Evolutionary conservation across 2,329 filamentous ascomycete species (phyloP), one percentile per base, ranked within the genome.

Genomic region (Paraconiothyrium brasiliense): DNA sequence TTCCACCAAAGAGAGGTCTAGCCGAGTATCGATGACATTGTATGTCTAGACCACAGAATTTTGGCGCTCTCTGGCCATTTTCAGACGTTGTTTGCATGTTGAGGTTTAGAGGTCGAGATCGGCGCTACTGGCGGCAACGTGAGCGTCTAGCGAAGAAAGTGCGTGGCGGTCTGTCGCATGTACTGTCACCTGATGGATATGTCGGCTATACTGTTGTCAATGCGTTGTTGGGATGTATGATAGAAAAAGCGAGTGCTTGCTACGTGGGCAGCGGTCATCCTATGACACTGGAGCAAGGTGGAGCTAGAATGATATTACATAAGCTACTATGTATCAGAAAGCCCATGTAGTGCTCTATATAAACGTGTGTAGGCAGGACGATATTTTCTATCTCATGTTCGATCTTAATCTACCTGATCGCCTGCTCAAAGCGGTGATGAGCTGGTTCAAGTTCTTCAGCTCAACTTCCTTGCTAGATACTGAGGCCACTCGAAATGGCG

Each of bases 121-220:
- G 22, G 50, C 49, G 49, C 49, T 52, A 30, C 20, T 8, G 24
- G 49, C 50, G 50, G 50, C 22, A 41, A 43, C 27, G n/a, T 43
- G 35, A 24, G 50, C 37, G 11, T 54, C 35, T 22, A 34, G 20
- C 20, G 22, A 8, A 30, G 22, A 24, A 27, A 10, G 22, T 4
- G 13, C 50, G 8, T 34, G 34, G 37, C 22, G 22, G 11, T 41
- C 35, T 11, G n/a, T 37, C 50, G 50, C 37, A 22, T 54, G 37
- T 24, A 43, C 24, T 27, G 24, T 41, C 50, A 43, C 50, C 22
- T 41, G 22, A 43, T 37, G 35, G 22, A 22, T 41, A 30, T 30
- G 22, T 41, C 50, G 50, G 35, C 27, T 16, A 16, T n/a, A 24
- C 24, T 27, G 50, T 11, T 41, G 22, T 54, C 20, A 32, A 54